These are phyloP conservation scores for Aureobasidium vineae DNA, from an alignment of 2,329 filamentous ascomycete species.

Conservation along the genomic window DNA sequence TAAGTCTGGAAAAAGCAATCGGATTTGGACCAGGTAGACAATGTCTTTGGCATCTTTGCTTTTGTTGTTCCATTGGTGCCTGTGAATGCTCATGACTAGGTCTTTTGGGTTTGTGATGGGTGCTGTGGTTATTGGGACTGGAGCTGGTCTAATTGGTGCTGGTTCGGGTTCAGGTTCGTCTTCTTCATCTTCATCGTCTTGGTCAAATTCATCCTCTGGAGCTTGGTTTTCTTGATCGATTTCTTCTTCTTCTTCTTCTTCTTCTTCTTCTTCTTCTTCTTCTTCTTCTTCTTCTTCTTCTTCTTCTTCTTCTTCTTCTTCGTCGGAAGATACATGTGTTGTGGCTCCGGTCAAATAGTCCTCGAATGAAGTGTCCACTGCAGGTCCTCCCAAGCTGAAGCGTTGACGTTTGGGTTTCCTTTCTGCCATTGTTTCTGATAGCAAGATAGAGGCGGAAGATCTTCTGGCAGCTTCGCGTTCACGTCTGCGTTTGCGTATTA, in stretches of 20 bases:
- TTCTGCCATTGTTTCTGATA: not conserved
- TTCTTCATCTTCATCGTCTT: not conserved
- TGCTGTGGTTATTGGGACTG: not conserved
- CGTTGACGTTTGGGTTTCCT: slow-evolving; percentile 1
- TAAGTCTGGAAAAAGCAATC: not conserved
- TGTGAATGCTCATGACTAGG: not conserved
- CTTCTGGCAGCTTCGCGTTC: too few relatives aligned
- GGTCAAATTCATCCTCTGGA: not conserved
- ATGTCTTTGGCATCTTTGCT: not conserved
- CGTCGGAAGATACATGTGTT: not conserved
- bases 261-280: not conserved
- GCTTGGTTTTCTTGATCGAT: slow-evolving; percentile 3
- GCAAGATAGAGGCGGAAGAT: too few relatives aligned
- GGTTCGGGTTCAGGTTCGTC: not conserved
- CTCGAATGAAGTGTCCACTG: not conserved
- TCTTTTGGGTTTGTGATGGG: not conserved
- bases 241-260: not conserved
- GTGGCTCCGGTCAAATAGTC: not conserved
- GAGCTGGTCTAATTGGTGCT: not conserved
- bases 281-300: not conserved
- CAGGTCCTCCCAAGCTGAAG: slow-evolving; percentile 2
- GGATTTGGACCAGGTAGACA: not conserved
- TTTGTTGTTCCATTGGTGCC: not conserved
- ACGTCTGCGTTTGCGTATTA: too few relatives aligned
- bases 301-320: not conserved